Evolutionary conservation across 2,329 filamentous ascomycete species (phyloP).

Genomic region (Corynespora cassiicola): DNA sequence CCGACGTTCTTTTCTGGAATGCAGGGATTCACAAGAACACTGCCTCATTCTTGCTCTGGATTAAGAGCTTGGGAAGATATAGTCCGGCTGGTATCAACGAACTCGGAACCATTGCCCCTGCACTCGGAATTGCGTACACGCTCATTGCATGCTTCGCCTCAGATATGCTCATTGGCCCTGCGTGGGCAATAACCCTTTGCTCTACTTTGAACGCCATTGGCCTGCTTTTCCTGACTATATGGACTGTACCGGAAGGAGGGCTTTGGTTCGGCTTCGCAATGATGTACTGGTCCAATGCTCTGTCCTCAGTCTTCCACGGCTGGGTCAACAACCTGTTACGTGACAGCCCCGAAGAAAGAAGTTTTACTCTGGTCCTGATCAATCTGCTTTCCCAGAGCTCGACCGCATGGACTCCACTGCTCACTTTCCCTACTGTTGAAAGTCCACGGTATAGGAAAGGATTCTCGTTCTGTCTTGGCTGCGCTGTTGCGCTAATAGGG

Average conservation of each 20-base stretch:
- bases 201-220: slow-evolving; percentile 58
- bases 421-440: slow-evolving; percentile 11
- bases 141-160: slow-evolving; percentile 61
- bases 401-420: slow-evolving; percentile 11
- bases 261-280: slow-evolving; percentile 60
- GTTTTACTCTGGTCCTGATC: slow-evolving; percentile 12
- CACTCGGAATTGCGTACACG: slow-evolving; percentile 61
- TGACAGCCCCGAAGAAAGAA: slow-evolving; percentile 10
- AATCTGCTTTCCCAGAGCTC: slow-evolving; percentile 11
- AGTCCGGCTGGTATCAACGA: slow-evolving; percentile 55
- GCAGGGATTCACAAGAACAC: slow-evolving; percentile 51
- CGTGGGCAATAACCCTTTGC: slow-evolving; percentile 56
- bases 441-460: slow-evolving; percentile 9
- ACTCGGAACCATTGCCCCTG: slow-evolving; percentile 58
- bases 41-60: slow-evolving; percentile 61
- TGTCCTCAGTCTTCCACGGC: slow-evolving; percentile 61
- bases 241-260: slow-evolving; percentile 61
- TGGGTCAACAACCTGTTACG: slow-evolving; percentile 51
- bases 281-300: slow-evolving; percentile 54
- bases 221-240: slow-evolving; percentile 58
- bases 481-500: slow-evolving; percentile 4
- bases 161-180: slow-evolving; percentile 58
- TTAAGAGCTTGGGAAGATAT: slow-evolving; percentile 60
- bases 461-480: slow-evolving; percentile 10
- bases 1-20: slow-evolving; percentile 65